Evolutionary conservation across 2,329 filamentous ascomycete genomes (phyloP), one percentile per base, ranked within the genome.

Genomic region (Zasmidium cellare): DNA sequence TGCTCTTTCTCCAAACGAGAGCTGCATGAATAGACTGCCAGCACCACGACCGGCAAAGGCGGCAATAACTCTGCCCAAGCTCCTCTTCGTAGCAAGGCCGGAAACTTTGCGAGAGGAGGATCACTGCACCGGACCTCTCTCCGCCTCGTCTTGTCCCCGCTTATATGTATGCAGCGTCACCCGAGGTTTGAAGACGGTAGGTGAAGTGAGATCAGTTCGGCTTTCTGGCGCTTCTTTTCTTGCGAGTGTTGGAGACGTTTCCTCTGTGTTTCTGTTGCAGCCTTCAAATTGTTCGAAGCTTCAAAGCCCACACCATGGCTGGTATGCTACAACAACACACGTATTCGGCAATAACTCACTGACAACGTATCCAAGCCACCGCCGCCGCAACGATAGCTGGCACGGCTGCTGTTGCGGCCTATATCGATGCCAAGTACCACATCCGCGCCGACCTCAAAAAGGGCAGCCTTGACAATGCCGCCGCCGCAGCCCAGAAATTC

Each of bases 341-440:
- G 6, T 28, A 28, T 28, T 11, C 25, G 6, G 11, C 25, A 28
- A 28, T 11, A 5, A 6, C 18, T 19, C 12, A 28, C 52, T 55
- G 19, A 55, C 16, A 22, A n/a, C 22, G 12, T n/a, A n/a, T n/a
- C 5, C 19, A 18, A 57, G 57, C 57, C 23, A 52, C 62, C 12
- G 59, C 61, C 9, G 70, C 60, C 50, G 67, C 67, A 56, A 63
- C 65, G 45, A 38, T 67, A 50, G 66, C 67, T 31, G 68, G 67
- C 47, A 65, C 65, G 22, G 57, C 66, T 48, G 67, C 68, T 11
- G 60, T 63, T 14, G 68, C 67, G 38, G 79, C 81, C 14, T 90
- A 90, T 65, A 75, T 89, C 46, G 84, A 92, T 67, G 89, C 85
- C 54, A 90, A 88, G 75, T 86, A 83, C 65, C 84, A 89, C 69